Evolutionary conservation across 257 asterid genomes (phyloP).

Genomic region (Penstemon eatonii): DNA sequence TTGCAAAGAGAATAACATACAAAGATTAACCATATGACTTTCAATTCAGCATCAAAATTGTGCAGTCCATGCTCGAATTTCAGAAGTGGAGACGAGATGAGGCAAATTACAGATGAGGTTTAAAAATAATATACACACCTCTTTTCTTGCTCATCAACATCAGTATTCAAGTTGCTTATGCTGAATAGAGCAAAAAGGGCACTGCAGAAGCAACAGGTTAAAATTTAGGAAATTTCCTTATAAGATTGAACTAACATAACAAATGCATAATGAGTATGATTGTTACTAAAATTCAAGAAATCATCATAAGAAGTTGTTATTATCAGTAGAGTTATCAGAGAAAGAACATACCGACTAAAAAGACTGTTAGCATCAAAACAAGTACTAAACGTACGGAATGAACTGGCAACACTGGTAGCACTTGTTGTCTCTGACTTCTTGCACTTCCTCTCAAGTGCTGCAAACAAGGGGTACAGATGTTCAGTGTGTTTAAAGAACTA

Average conservation of each 20-base stretch:
- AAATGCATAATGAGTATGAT: neutral
- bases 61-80: neutral
- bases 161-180: slow-evolving; percentile 29
- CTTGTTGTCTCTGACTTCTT: slow-evolving; percentile 52
- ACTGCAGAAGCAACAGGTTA: slow-evolving; percentile 37
- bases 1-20: neutral
- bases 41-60: neutral
- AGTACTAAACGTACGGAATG: slow-evolving; percentile 60
- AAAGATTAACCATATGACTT: neutral
- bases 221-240: neutral
- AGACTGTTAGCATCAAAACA: slow-evolving; percentile 61
- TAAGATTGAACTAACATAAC: neutral
- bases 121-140: slow-evolving; percentile 31
- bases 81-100: slow-evolving; percentile 26
- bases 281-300: neutral
- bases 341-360: slow-evolving; percentile 66
- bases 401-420: slow-evolving; percentile 41
- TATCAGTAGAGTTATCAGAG: slow-evolving; percentile 19
- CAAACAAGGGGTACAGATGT: slow-evolving; percentile 27
- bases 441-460: slow-evolving; percentile 57
- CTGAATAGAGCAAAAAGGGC: slow-evolving; percentile 46
- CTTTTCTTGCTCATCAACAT: slow-evolving; percentile 8
- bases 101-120: slow-evolving; percentile 22
- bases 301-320: neutral
- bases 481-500: slow-evolving; percentile 19